Evolutionary conservation across 768 basidiomycete species (phyloP).

Genomic region (Podaxis sp.): DNA sequence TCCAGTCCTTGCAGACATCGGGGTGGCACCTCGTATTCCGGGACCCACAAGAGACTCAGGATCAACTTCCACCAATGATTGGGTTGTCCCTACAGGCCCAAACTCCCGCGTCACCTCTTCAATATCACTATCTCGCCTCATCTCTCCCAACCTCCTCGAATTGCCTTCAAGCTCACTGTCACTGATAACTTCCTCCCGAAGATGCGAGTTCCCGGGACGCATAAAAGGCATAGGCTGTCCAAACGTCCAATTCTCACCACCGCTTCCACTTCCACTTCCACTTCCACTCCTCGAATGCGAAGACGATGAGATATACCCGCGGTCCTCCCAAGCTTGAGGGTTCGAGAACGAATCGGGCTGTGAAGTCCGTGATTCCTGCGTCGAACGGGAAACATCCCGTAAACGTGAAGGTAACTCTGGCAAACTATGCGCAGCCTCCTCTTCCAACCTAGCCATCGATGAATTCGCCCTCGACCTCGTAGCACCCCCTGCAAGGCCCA

Average conservation of each 20-base stretch:
- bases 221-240: constrained; percentile 51
- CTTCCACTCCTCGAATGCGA: constrained; percentile 47
- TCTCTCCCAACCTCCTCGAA: not conserved
- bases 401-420: constrained; percentile 17
- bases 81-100: not conserved
- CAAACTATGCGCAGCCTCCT: constrained; percentile 30
- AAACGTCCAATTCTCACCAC: constrained; percentile 69
- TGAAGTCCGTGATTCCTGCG: not conserved
- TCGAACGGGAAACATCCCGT: constrained; percentile 3
- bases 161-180: not conserved
- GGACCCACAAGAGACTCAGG: not conserved
- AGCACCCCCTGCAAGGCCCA: constrained; percentile 12
- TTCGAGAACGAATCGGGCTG: constrained; percentile 1
- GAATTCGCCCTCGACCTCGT: constrained; percentile 54
- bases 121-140: not conserved
- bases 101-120: constrained; percentile 2
- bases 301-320: constrained; percentile 29
- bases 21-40: constrained; percentile 1
- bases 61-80: not conserved
- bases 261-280: constrained; percentile 28
- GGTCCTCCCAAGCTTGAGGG: constrained; percentile 14
- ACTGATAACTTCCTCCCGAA: constrained; percentile 1
- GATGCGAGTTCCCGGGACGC: constrained; percentile 20
- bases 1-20: not conserved
- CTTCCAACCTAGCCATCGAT: constrained; percentile 66